Evolutionary conservation across 768 basidiomycete genomes (phyloP).

Genomic region (Cytidiella melzeri): DNA sequence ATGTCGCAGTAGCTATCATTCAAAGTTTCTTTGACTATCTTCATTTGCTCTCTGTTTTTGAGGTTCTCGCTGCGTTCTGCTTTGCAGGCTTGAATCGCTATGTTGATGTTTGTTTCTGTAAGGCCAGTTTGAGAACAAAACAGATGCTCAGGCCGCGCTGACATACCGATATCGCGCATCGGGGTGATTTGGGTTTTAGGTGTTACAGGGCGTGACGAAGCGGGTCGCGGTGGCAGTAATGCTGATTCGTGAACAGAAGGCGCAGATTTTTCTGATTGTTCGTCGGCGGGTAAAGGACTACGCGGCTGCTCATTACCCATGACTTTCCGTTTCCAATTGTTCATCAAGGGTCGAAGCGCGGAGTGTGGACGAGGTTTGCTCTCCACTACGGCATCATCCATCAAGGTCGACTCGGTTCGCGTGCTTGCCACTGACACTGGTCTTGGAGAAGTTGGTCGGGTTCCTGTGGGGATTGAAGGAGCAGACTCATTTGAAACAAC

Average conservation of each 20-base stretch:
- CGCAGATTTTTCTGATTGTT: not conserved
- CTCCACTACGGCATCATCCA: not conserved
- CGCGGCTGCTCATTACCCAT: conserved; percentile 1
- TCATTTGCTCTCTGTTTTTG: conserved; percentile 62
- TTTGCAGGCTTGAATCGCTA: conserved; percentile 68
- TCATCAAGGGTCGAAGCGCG: not conserved
- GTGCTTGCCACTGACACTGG: not conserved
- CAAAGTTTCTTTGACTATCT: conserved; percentile 65
- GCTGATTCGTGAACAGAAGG: too few species aligned
- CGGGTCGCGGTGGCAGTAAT: conserved; percentile 8
- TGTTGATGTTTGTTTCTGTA: conserved; percentile 56
- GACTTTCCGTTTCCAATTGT: conserved; percentile 19
- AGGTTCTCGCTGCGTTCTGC: conserved; percentile 59
- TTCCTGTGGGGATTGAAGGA: not conserved
- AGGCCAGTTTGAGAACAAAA: conserved; percentile 6
- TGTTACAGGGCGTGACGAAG: conserved; percentile 9
- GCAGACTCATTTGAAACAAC: not conserved
- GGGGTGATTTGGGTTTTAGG: conserved; percentile 31
- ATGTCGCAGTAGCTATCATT: conserved; percentile 81
- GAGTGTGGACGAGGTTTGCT: not conserved
- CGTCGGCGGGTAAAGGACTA: not conserved
- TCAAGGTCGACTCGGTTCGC: not conserved
- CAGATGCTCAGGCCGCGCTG: not conserved
- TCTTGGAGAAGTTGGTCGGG: not conserved
- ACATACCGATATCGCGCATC: conserved; percentile 36